Conservation (phyloP, 2,329 filamentous ascomycete species). For the Neofusicoccum parvum region DNA sequence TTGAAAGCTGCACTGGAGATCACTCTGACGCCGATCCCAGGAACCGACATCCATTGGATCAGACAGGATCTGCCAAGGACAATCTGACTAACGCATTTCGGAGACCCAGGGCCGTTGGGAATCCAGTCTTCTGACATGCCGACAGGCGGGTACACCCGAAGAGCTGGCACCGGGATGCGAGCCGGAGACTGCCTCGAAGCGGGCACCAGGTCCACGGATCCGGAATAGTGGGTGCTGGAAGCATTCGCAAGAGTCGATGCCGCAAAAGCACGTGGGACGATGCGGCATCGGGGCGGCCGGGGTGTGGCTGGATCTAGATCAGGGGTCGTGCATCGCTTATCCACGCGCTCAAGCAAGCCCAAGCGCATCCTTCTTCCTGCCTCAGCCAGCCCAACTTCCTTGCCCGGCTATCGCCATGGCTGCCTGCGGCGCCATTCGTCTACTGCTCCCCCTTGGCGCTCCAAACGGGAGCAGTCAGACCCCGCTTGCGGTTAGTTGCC, state of each 20-base stretch:
- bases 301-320: slow-evolving; percentile 11
- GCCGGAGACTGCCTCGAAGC: not conserved
- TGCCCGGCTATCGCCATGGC: not conserved
- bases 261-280: not conserved
- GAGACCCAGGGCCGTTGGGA: not conserved
- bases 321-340: not conserved
- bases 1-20: no score
- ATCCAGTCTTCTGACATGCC: not conserved
- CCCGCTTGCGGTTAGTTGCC: not conserved
- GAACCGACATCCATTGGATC: no score
- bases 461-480: not conserved
- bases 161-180: not conserved
- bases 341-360: not conserved
- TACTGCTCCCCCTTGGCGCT: no score
- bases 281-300: not conserved
- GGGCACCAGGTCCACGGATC: not conserved
- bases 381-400: not conserved
- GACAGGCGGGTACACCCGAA: not conserved
- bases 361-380: not conserved
- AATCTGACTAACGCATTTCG: not conserved
- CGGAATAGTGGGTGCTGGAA: not conserved
- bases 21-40: no score
- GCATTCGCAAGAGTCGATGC: not conserved
- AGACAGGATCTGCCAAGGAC: not conserved
- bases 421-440: not conserved